phyloP scores from a whole-genome alignment of 352 stramenopile species.

The Phytopythium mirpurense region DNA sequence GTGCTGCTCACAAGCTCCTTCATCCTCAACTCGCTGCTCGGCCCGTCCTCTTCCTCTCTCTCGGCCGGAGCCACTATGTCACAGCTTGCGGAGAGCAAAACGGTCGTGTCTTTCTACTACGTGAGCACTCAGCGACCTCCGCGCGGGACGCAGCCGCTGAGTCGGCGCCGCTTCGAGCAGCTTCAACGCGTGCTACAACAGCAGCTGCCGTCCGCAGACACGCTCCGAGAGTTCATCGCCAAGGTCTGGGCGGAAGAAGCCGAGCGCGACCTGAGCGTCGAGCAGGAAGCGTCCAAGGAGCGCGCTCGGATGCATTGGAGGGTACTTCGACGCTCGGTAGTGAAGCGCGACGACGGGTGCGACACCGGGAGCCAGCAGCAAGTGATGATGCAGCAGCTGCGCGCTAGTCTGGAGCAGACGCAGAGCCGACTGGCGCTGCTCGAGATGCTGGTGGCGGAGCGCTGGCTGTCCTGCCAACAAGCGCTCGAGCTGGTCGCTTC shows the following conservation, averaged over 20 bases:
- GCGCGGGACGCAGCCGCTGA: slow-evolving; percentile 44
- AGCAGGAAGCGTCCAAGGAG: neutral
- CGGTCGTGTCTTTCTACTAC: slow-evolving; percentile 65
- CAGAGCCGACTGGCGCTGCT: slow-evolving; percentile 30
- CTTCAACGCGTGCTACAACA: slow-evolving; percentile 29
- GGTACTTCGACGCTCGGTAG: slow-evolving; percentile 24
- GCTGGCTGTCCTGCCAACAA: slow-evolving; percentile 48
- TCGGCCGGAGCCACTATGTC: neutral
- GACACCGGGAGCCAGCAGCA: slow-evolving; percentile 17
- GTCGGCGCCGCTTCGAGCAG: slow-evolving; percentile 50
- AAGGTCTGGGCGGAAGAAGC: neutral
- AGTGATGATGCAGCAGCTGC: slow-evolving; percentile 12
- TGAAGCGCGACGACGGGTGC: neutral
- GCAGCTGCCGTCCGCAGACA: neutral
- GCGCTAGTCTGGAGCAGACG: slow-evolving; percentile 18
- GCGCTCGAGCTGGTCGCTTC: slow-evolving; percentile 27
- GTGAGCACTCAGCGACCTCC: slow-evolving; percentile 73
- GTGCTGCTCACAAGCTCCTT: slow-evolving; percentile 63
- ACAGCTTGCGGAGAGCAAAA: neutral
- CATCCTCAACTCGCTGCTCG: slow-evolving; percentile 65
- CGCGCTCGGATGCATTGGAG: slow-evolving; percentile 37
- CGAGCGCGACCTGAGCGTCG: neutral
- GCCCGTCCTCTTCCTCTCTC: slow-evolving; percentile 11
- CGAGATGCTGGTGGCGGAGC: slow-evolving; percentile 44
- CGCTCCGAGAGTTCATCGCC: neutral